Base-by-base conservation (phyloP, 768 basidiomycete genomes). In the Tylopilus plumbeoviolaceoides region DNA sequence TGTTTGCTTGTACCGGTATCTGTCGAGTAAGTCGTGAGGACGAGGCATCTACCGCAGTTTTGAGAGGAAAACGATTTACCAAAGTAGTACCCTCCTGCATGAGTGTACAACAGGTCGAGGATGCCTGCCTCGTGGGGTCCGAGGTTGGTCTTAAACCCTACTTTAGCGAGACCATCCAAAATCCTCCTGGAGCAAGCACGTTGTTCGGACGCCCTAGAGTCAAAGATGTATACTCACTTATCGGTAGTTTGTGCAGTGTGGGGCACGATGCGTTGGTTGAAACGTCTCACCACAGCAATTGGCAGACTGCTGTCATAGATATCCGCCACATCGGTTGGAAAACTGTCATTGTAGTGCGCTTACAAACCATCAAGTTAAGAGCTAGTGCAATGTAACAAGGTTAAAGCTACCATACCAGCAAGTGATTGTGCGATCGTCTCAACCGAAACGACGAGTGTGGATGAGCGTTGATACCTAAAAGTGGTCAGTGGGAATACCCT, bases 1-100 rank as follows among this genome's bases (percentile, higher is more conserved):
- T 74, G 66, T 48, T 73, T 68, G 47, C 74, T 73, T 1, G 75
- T 74, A 9, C 76, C 78, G 7, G 60, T 58, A 20, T 70, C 72
- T 71, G 35, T 47, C 18, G 11, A 20, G 3, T n/a, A 14, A 9
- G 2, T 1, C 4, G 10, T 39, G 3, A 47, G 25, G 12, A 36
- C 12, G 27, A 8, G 6, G 3, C 4, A 14, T 28, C 15, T 4
- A 36, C 20, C 12, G 5, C 11, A 14, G 7, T 17, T 6, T 17
- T 17, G 14, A 2, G 14, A 36, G 15, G 35, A 36, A 7, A 20
- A 48, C 64, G 20, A 49, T 64, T 23, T 43, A 68, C 75, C 73
- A 15, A 77, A 52, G 55, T 77, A 76, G 44, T 70, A 75, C 1
- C 28, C 28, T 30, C 28, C 28, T 30, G 28, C 28, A 10, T 10